phyloP scores from a whole-genome alignment of 1,284 basidiomycete genomes.

The Pseudozyma thailandica region DNA sequence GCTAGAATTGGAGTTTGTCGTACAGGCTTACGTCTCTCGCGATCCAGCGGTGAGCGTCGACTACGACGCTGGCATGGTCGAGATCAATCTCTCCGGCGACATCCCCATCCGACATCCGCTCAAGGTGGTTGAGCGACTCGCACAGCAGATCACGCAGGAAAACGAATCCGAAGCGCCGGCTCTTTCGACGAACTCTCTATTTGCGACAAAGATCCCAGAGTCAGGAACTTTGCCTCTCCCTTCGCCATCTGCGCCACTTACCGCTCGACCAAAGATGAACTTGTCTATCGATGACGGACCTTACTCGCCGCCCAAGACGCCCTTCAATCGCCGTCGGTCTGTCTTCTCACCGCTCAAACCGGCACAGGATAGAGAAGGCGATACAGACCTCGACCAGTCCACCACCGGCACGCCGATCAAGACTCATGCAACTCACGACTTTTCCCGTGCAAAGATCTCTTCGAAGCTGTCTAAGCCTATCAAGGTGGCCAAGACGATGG shows the following conservation, averaged over 20 bases:
- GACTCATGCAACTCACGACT: constrained; percentile 8
- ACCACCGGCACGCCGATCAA: constrained; percentile 30
- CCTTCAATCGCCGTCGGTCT: constrained; percentile 26
- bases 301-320: constrained; percentile 13
- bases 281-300: neutral
- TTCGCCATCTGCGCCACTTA: constrained; percentile 30
- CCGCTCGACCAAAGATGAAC: constrained; percentile 11
- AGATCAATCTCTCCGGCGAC: constrained; percentile 42
- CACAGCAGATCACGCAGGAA: constrained; percentile 25
- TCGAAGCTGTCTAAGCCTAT: constrained; percentile 40
- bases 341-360: constrained; percentile 45
- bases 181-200: constrained; percentile 9
- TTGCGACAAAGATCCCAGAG: constrained; percentile 29
- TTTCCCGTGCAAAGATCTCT: constrained; percentile 14
- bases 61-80: constrained; percentile 36
- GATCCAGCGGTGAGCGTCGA: constrained; percentile 45
- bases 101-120: constrained; percentile 44
- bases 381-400: constrained; percentile 41
- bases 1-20: constrained; percentile 45
- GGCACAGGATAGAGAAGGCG: constrained; percentile 41
- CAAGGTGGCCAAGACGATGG: constrained; percentile 48
- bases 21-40: constrained; percentile 32
- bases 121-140: constrained; percentile 36
- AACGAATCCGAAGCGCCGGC: neutral
- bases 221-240: constrained; percentile 26